Base-by-base conservation (phyloP, 192 early-diverging fungal species). In the Gamsiella multidivaricata region DNA sequence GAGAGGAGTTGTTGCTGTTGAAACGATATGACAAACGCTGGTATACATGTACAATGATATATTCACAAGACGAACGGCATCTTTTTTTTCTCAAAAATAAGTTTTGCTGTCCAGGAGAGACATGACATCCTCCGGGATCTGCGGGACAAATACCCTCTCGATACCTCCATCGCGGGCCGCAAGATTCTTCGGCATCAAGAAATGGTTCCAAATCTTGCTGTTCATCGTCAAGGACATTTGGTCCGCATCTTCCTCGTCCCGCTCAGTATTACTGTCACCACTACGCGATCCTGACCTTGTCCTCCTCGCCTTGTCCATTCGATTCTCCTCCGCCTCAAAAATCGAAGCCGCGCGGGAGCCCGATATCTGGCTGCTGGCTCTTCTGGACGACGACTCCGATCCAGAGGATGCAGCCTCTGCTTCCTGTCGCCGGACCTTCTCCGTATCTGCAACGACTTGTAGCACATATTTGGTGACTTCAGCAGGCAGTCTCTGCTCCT, bases 391-490 rank as follows among this genome's bases (percentile, higher is more conserved):
- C 26, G 25, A 15, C 15, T 53, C 23, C 8, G 31, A 22, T 14
- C 37, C 6, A 43, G 41, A n/a, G 32, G n/a, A 20, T 5, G 43
- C 2, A 6, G 3, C 22, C 18, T 15, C 25, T 22, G 28, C 34
- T 3, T 28, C 32, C 36, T 63, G 65, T 31, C 51, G 26, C 54
- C 29, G 46, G 51, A 62, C 57, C n/a, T 85, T 87, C 60, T 82
- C 87, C 0, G 89, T 85, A 34, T 92, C 91, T 26, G 90, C 89
- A 46, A 89, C 89, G 17, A 91, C 84, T 41, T 89, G 85, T 31
- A 89, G 76, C 9, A 93, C 82, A 74, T 95, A 95, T 46, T 88
- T 85, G 57, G 84, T 86, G 8, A 97, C 84, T 29, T 94, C 94
- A 23, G 83, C 79, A 12, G 91, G 81, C 32, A 97, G 73, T 3